phyloP scores from a whole-genome alignment of 805 yeast species.

The Candida succiphila region DNA sequence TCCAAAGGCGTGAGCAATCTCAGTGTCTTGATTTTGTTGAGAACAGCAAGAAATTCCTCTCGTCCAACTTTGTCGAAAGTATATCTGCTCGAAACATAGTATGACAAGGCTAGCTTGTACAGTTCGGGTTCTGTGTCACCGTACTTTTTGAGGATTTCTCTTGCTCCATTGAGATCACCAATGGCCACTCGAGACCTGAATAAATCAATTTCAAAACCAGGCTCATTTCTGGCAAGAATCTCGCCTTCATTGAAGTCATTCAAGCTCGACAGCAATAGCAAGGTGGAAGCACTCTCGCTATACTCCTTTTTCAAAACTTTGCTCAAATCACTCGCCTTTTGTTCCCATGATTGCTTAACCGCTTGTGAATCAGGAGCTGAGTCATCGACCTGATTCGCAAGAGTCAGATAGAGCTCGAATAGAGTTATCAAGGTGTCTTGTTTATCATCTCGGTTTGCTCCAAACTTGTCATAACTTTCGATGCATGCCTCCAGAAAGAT shows the following conservation, averaged over 20 bases:
- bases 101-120: conserved; percentile 53
- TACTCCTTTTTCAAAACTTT: conserved; percentile 18
- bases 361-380: conserved; percentile 18
- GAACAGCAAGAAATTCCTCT: conserved; percentile 34
- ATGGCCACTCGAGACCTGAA: conserved; percentile 57
- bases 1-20: conserved; percentile 66
- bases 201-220: conserved; percentile 42
- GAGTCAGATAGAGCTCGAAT: conserved; percentile 67
- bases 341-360: conserved; percentile 45
- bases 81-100: conserved; percentile 45
- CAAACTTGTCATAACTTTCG: conserved; percentile 66
- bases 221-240: conserved; percentile 25
- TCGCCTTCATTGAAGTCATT: conserved; percentile 45
- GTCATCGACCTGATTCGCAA: conserved; percentile 29
- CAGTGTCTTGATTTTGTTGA: conserved; percentile 40
- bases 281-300: conserved; percentile 21
- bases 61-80: conserved; percentile 44
- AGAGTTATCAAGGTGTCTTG: conserved; percentile 68
- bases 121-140: conserved; percentile 58
- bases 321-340: conserved; percentile 50
- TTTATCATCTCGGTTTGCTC: conserved; percentile 60
- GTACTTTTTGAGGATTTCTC: conserved; percentile 45
- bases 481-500: conserved; percentile 88
- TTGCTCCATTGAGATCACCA: conserved; percentile 46
- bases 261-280: conserved; percentile 48